Percentiles rank a stretch among this genome's conserved stretches.
Evolutionary conservation across 2,329 filamentous ascomycete species (phyloP).

Genomic region (Hypoxylon sp.): DNA sequence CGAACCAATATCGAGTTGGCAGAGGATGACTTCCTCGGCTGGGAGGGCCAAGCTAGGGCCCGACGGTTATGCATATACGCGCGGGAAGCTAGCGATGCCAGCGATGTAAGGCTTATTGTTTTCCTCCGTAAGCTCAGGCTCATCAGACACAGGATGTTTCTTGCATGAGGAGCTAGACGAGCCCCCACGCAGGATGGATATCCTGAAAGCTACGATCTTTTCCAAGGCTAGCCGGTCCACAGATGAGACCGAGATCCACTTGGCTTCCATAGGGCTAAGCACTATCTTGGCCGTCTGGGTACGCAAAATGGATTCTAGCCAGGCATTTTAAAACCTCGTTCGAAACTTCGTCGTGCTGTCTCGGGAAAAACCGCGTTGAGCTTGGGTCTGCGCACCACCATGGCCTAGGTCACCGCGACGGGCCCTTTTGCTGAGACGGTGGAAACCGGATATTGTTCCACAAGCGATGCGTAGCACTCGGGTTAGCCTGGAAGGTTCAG

Average conservation of each 20-base stretch:
- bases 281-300: slow-evolving; percentile 29
- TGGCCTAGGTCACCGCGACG: slow-evolving; percentile 10
- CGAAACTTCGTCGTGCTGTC: slow-evolving; percentile 21
- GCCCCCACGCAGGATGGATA: slow-evolving; percentile 35
- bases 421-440: slow-evolving; percentile 20
- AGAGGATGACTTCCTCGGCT: slow-evolving; percentile 30
- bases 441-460: slow-evolving; percentile 6
- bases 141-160: slow-evolving; percentile 12
- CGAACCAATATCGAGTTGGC: slow-evolving; percentile 17
- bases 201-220: slow-evolving; percentile 23
- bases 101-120: slow-evolving; percentile 11
- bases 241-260: slow-evolving; percentile 33
- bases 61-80: slow-evolving; percentile 6
- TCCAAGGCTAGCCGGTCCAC: slow-evolving; percentile 25
- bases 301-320: slow-evolving; percentile 24
- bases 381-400: neutral
- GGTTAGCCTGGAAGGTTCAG: slow-evolving; percentile 16
- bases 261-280: slow-evolving; percentile 31
- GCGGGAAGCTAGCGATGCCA: slow-evolving; percentile 20
- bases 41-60: neutral
- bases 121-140: slow-evolving; percentile 1
- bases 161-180: slow-evolving; percentile 11
- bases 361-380: slow-evolving; percentile 37
- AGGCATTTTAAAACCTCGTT: slow-evolving; percentile 20
- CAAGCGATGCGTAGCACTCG: slow-evolving; percentile 9